Base-by-base conservation (phyloP, 164 flowering plant species). In the Piper longum region DNA sequence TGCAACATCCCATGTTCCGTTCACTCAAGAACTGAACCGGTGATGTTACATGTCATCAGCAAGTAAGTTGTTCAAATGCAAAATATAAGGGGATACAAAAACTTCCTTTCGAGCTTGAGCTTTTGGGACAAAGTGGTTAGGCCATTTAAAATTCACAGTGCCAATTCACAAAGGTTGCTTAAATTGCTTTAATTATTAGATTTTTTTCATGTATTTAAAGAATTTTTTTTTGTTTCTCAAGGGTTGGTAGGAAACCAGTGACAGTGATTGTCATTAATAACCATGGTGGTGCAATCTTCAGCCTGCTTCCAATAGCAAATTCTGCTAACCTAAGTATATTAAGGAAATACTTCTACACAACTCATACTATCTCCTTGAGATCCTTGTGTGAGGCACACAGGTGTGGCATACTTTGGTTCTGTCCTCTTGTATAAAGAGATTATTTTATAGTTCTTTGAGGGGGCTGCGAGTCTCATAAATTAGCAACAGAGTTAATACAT, bases 221-320 rank as follows among this genome's bases (percentile, higher is more conserved):
- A 36, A 57, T 36, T 44, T 45, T 43, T 67, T 16, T 63, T 36
- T 54, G 63, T 56, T 44, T 62, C 64, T n/a, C 62, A 59, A 95
- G 99, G 85, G 74, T 70, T 16, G 1, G 59, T 68, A 78, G 97
- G 75, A 90, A 85, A 73, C 99, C 97, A 18, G 80, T 90, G 80
- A 82, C 84, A 4, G 76, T 95, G 54, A 41, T 95, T 59, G 93
- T 90, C 19, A 74, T 82, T 57, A 95, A 95, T 78, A 95, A 95
- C 74, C 92, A 75, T 66, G 97, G 99, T 64, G 99, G 99, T 51
- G 99, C 89, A 74, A 95, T 90, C 71, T 95, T 95, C 76, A 88
- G 97, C 68, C 82, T 88, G 64, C 97, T 93, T 72, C 99, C 99
- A 39, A 71, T 87, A 69, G 96, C 96, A 48, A 70, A 79, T 56